Evolutionary conservation across 192 early-diverging fungal genomes (phyloP), one percentile per base, ranked within the genome.

Genomic region (Physocladia obscura): DNA sequence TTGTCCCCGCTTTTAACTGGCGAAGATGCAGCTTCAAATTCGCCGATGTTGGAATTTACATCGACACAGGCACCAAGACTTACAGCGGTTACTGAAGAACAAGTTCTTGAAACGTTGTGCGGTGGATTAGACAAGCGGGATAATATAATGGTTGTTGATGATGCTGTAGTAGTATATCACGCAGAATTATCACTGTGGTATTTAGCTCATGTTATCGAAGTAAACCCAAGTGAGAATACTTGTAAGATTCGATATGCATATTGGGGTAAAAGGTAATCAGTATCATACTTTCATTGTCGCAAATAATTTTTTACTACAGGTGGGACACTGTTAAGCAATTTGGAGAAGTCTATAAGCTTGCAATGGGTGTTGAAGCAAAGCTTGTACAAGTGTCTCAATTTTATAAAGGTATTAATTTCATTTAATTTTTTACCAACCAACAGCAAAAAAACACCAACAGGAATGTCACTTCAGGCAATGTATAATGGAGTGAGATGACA

Each of bases 231-330:
- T 15, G n/a, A 17, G 40, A 51, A 51, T 13, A n/a, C 31, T 26
- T 49, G 44, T 34, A 65, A 11, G 30, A n/a, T 65, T 13, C n/a
- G 48, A 13, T 65, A 65, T 38, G 62, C 48, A 11, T 29, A 51
- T n/a, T 65, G 62, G 62, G 48, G 62, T 4, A 65, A 31, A 51
- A 65, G 32, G 62, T 65, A 34, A 21, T 47, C 48, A 54, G 5
- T 57, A 17, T 6, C 17, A 34, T 35, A 24, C 17, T n/a, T 6
- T 54, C 51, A 54, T n/a, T 54, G 15, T 54, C 8, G 24, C 15
- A 15, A 6, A 8, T 5, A 22, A 22, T 22, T 54, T n/a, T 57
- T 32, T 57, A 27, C 5, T 52, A 19, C 21, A 57, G 56, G 24
- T 57, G 56, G 56, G 56, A 57, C 29, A 4, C n/a, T 4, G 21